Percentiles rank a stretch among this genome's conserved stretches.
Conservation (phyloP, 2,329 filamentous ascomycete genomes). For the Penicillium sp. region DNA sequence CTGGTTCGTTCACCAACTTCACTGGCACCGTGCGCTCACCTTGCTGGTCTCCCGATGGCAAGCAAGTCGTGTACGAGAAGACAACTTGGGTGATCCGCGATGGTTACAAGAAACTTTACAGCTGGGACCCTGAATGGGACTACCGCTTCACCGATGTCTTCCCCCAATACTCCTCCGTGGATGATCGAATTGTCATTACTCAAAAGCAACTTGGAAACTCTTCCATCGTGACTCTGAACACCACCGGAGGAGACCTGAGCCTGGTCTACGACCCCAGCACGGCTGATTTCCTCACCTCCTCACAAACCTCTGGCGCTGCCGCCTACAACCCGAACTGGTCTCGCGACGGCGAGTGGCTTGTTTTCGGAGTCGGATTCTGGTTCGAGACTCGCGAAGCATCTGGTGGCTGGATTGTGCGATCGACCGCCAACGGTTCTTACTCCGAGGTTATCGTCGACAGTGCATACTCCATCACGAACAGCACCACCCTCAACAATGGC, state of each 20-base stretch:
- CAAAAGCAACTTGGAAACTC: slow-evolving; percentile 44
- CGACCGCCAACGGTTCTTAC: slow-evolving; percentile 9
- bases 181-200: slow-evolving; percentile 34
- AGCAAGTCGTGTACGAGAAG: slow-evolving; percentile 25
- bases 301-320: slow-evolving; percentile 32
- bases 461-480: background rate
- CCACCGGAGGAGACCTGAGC: slow-evolving; percentile 26
- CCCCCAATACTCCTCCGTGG: slow-evolving; percentile 30
- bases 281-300: slow-evolving; percentile 10
- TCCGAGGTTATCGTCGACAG: slow-evolving; percentile 7
- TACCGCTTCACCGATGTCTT: slow-evolving; percentile 49
- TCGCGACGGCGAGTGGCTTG: slow-evolving; percentile 39
- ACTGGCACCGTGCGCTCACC: slow-evolving; percentile 17
- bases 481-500: slow-evolving; percentile 7
- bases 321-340: slow-evolving; percentile 46
- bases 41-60: slow-evolving; percentile 38
- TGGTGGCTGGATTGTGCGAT: slow-evolving; percentile 11
- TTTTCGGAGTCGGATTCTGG: slow-evolving; percentile 12
- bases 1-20: slow-evolving; percentile 12
- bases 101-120: slow-evolving; percentile 40
- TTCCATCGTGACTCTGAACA: slow-evolving; percentile 33
- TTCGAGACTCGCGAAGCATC: slow-evolving; percentile 11
- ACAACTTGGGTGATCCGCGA: slow-evolving; percentile 31
- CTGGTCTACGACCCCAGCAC: slow-evolving; percentile 27
- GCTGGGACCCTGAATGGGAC: slow-evolving; percentile 44